Evolutionary conservation across 352 stramenopile species (phyloP), one percentile per base, ranked within the genome.

Genomic region (Halophytophthora batemanensis): DNA sequence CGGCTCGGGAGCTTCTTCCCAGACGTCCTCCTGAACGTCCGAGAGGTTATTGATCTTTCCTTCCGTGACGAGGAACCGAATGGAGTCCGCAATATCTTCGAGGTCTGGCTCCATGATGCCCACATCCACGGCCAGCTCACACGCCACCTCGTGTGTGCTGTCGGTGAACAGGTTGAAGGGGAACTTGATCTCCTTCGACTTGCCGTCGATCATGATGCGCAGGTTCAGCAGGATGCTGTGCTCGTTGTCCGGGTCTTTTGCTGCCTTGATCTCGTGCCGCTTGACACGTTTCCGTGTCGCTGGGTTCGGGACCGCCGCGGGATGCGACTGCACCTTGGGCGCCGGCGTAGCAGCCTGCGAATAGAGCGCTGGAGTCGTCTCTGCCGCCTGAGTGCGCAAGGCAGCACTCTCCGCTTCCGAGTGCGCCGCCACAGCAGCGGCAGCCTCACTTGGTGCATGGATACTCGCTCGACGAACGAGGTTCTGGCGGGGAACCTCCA

Each of bases 171-270:
- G 68, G 64, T 98, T 94, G 78, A 98, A 98, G 14, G 91, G 85
- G 72, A 98, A 98, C 77, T 98, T 95, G 52, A 98, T 96, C 51
- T 97, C 95, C 66, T 97, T 95, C n/a, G 88, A 97, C 66, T 97
- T 94, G 63, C 88, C 83, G 56, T 93, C 80, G 33, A 93, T 83
- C 54, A 82, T 87, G 53, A 93, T 84, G n/a, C 83, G 88, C 34
- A 98, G 69, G 45, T 93, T 97, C 40, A 98, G 42, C 50, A 90
- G 46, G 31, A 93, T 90, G 34, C 80, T 91, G 69, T 92, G 84
- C 21, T 85, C 71, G 53, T 85, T 90, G 42, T 89, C 78, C 1
- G 75, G 78, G 44, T 93, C 81, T 61, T 91, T 92, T 2, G 67
- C 77, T 6, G 80, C 80, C 52, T 88, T 87, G 56, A 92, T 92